Conservation (phyloP, 306 rosid genomes). For the Cercis canadensis region DNA sequence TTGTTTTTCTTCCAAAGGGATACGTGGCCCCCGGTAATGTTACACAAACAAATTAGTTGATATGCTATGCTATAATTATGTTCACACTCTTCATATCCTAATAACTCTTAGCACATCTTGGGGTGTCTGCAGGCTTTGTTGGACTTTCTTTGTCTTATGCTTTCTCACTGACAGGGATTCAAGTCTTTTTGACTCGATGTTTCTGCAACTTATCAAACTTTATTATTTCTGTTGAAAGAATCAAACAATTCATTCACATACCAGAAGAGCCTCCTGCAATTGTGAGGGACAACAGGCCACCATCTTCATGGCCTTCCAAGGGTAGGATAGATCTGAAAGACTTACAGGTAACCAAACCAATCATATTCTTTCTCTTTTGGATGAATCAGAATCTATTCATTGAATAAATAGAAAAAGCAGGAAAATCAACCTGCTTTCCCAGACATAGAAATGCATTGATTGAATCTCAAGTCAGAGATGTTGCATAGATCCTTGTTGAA, state of each 20-base stretch:
- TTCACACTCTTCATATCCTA: not conserved
- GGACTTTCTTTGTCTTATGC: constrained; percentile 79
- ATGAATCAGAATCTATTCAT: not conserved
- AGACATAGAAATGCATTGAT: too few relatives aligned
- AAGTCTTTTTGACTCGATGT: constrained; percentile 50
- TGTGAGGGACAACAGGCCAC: constrained; percentile 60
- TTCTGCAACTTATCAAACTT: constrained; percentile 53
- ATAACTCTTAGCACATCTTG: not conserved
- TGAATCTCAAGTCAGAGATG: too few relatives aligned
- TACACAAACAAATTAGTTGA: not conserved
- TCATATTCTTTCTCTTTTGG: not conserved
- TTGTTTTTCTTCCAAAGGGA: too few relatives aligned
- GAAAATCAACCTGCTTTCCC: too few relatives aligned
- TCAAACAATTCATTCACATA: constrained; percentile 75
- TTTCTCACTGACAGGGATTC: constrained; percentile 45
- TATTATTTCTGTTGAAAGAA: constrained; percentile 69
- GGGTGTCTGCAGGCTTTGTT: constrained; percentile 62
- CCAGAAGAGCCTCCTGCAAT: constrained; percentile 62
- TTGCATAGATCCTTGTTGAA: too few relatives aligned
- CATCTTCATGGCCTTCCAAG: constrained; percentile 65
- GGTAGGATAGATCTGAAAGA: constrained; percentile 67
- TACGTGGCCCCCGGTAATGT: not conserved
- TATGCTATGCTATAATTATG: not conserved
- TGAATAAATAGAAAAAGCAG: too few relatives aligned
- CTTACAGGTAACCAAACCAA: constrained; percentile 45